phyloP scores from a whole-genome alignment of 768 basidiomycete genomes.

The Pisolithus orientalis region DNA sequence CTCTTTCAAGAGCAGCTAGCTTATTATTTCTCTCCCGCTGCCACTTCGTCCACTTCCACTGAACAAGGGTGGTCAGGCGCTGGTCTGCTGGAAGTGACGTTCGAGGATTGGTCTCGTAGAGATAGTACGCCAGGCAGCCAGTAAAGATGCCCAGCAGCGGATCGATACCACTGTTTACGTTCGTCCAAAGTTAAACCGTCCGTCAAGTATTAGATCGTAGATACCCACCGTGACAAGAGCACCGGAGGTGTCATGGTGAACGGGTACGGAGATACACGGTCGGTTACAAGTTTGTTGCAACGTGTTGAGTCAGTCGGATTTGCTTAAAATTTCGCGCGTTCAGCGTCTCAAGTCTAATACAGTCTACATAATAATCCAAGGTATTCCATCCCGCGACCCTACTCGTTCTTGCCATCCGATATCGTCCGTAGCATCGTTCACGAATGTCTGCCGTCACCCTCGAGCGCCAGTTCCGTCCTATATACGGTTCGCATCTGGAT shows the following conservation, averaged over 20 bases:
- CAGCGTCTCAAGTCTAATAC: background rate
- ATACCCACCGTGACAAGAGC: constrained; percentile 27
- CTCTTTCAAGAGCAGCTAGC: constrained; percentile 4
- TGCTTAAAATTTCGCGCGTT: constrained; percentile 21
- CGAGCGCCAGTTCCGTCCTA: constrained; percentile 79
- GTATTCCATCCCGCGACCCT: background rate
- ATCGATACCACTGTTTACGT: constrained; percentile 50
- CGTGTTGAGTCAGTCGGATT: constrained; percentile 4
- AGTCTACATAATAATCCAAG: background rate
- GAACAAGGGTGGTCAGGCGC: constrained; percentile 45
- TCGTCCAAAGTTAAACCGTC: constrained; percentile 3
- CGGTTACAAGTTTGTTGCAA: constrained; percentile 12
- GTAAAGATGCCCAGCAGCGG: constrained; percentile 73
- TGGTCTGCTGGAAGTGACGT: constrained; percentile 54
- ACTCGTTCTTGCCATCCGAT: constrained; percentile 3
- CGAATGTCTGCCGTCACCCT: constrained; percentile 51
- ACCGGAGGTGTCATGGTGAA: constrained; percentile 37
- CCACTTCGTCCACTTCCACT: constrained; percentile 62
- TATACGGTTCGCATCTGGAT: constrained; percentile 56
- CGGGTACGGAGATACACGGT: constrained; percentile 1
- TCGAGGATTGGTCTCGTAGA: constrained; percentile 76
- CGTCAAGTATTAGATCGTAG: background rate
- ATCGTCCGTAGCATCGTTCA: constrained; percentile 2
- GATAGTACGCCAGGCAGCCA: constrained; percentile 70
- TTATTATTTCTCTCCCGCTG: constrained; percentile 9